Evolutionary conservation across 306 rosid species (phyloP).

Genomic region (Malus asiatica): DNA sequence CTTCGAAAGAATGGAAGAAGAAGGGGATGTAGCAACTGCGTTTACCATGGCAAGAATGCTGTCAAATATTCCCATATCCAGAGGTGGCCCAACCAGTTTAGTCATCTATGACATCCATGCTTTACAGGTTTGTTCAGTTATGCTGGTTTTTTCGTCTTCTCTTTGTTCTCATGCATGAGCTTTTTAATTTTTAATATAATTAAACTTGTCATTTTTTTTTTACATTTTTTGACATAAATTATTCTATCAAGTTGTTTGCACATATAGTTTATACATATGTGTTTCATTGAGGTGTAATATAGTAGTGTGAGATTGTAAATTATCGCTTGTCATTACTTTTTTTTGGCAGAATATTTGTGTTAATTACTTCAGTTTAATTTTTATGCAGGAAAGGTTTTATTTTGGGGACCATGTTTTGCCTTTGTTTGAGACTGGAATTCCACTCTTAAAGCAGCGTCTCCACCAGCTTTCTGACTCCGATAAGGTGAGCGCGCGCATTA

Average conservation of each 20-base stretch:
- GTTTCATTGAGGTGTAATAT: not conserved
- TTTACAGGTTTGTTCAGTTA: constrained; percentile 60
- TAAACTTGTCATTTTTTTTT: not conserved
- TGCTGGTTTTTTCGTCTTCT: not conserved
- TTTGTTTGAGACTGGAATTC: constrained; percentile 93
- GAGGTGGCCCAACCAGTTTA: constrained; percentile 94
- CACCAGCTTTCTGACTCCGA: constrained; percentile 73
- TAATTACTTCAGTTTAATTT: not conserved
- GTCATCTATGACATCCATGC: constrained; percentile 95
- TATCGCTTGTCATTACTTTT: not conserved
- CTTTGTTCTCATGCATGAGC: too few relatives aligned
- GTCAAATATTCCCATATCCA: constrained; percentile 84
- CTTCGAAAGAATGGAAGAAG: constrained; percentile 99
- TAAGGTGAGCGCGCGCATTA: constrained; percentile 35
- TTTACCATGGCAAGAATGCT: constrained; percentile 95
- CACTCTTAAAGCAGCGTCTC: constrained; percentile 79
- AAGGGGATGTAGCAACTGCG: constrained; percentile 99
- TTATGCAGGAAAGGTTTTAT: constrained; percentile 86
- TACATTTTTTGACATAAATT: not conserved
- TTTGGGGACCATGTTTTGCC: constrained; percentile 96
- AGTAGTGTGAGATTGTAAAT: not conserved
- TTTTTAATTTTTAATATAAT: too few relatives aligned
- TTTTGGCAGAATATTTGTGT: not conserved
- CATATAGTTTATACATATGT: not conserved
- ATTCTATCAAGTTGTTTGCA: not conserved